Evolutionary conservation across 2,329 filamentous ascomycete genomes (phyloP).

Genomic region (Talaromyces amestolkiae): DNA sequence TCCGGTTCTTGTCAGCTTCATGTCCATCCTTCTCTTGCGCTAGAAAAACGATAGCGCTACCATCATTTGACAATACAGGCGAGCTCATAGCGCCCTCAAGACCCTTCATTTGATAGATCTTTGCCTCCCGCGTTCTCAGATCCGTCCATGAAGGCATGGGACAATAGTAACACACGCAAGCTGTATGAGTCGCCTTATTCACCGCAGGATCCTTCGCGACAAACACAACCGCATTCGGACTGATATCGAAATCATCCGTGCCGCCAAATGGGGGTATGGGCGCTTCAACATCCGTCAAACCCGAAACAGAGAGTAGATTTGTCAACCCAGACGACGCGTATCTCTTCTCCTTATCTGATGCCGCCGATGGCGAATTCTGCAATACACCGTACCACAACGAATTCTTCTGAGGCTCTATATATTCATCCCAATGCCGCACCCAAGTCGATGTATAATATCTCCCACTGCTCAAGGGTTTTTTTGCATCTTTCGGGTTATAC

Average conservation of each 20-base stretch:
- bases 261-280: constrained; percentile 51
- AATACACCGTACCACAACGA: constrained; percentile 51
- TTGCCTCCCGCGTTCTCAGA: constrained; percentile 30
- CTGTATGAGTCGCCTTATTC: constrained; percentile 48
- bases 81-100: constrained; percentile 46
- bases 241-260: constrained; percentile 48
- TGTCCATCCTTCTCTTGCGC: constrained; percentile 47
- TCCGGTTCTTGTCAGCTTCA: constrained; percentile 48
- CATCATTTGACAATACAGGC: constrained; percentile 46
- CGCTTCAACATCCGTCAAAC: constrained; percentile 42
- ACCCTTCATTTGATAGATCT: constrained; percentile 32
- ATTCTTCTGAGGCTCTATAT: constrained; percentile 49
- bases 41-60: constrained; percentile 44
- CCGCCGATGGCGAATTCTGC: constrained; percentile 38
- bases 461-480: constrained; percentile 47
- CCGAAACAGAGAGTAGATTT: constrained; percentile 43
- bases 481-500: constrained; percentile 50
- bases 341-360: constrained; percentile 37
- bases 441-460: constrained; percentile 52
- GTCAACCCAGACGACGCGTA: constrained; percentile 43
- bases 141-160: constrained; percentile 45
- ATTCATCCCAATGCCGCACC: constrained; percentile 55
- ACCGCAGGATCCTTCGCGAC: constrained; percentile 47
- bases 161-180: constrained; percentile 47
- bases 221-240: constrained; percentile 45